A percentile compares a stretch with the other conserved stretches of the same genome.
These are phyloP conservation scores for Fraxinus cuspidata DNA, from an alignment of 257 asterid species.

Conservation along the genomic window DNA sequence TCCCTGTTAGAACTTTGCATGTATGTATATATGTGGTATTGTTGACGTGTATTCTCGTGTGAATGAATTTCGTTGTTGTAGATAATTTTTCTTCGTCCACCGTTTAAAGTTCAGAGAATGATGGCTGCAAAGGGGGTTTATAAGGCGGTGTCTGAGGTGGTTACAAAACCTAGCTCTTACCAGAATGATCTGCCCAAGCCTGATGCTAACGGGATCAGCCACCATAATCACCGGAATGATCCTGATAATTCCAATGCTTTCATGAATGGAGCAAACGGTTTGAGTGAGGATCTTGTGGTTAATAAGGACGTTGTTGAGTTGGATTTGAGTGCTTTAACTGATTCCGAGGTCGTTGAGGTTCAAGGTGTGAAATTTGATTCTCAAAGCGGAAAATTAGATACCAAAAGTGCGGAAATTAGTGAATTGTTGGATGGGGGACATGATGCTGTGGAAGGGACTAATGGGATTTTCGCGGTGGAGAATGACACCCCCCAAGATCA, in stretches of 20 bases:
- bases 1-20: slow-evolving; percentile 19
- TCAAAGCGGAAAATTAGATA: slow-evolving; percentile 21
- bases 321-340: slow-evolving; percentile 15
- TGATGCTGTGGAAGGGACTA: slow-evolving; percentile 12
- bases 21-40: slow-evolving; percentile 1
- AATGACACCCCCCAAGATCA: slow-evolving; percentile 2
- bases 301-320: slow-evolving; percentile 23
- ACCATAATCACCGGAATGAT: slow-evolving; percentile 30
- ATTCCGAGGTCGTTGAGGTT: slow-evolving; percentile 1
- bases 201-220: slow-evolving; percentile 38
- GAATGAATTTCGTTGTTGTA: slow-evolving; percentile 25
- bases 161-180: slow-evolving; percentile 4
- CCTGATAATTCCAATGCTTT: slow-evolving; percentile 56
- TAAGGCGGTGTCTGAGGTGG: slow-evolving; percentile 33
- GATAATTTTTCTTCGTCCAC: slow-evolving; percentile 23
- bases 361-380: slow-evolving; percentile 11
- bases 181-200: slow-evolving; percentile 41
- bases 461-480: slow-evolving; percentile 13
- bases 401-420: slow-evolving; percentile 11
- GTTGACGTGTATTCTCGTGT: slow-evolving; percentile 6
- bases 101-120: slow-evolving; percentile 28
- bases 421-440: slow-evolving; percentile 15
- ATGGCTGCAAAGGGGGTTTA: slow-evolving; percentile 46
- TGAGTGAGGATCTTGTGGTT: slow-evolving; percentile 27
- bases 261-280: slow-evolving; percentile 37